Percentiles rank a stretch among this genome's conserved stretches.
Evolutionary conservation across 2,329 filamentous ascomycete genomes (phyloP).

Genomic region (Tympanopsis confertula): DNA sequence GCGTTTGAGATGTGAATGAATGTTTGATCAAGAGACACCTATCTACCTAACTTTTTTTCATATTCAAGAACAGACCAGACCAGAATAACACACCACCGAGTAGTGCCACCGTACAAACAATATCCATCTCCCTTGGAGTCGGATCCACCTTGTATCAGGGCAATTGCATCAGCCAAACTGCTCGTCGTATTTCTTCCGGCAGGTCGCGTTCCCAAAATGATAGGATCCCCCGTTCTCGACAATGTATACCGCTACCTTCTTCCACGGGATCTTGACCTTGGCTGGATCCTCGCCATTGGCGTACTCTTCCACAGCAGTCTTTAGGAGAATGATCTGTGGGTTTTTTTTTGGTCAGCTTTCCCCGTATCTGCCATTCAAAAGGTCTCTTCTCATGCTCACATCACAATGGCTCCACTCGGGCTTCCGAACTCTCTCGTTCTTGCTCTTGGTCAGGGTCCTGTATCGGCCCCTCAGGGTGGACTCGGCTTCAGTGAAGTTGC

Average conservation of each 20-base stretch:
- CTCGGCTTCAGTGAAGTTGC: constrained; percentile 51
- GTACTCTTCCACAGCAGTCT: constrained; percentile 26
- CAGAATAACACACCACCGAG: too few relatives aligned
- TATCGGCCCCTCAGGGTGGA: constrained; percentile 62
- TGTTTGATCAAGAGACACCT: too few relatives aligned
- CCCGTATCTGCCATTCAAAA: background rate
- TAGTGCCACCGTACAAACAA: too few relatives aligned
- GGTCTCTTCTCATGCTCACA: constrained; percentile 34
- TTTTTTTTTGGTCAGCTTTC: background rate
- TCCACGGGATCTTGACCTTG: constrained; percentile 38
- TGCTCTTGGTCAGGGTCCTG: constrained; percentile 52
- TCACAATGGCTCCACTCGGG: constrained; percentile 53
- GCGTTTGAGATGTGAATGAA: constrained; percentile 8
- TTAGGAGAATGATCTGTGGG: constrained; percentile 29
- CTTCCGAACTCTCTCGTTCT: constrained; percentile 49
- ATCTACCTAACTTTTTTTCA: too few relatives aligned
- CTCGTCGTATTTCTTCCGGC: constrained; percentile 44
- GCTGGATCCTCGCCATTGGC: constrained; percentile 14
- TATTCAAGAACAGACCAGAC: too few relatives aligned
- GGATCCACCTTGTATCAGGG: too few relatives aligned
- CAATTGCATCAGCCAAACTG: too few relatives aligned
- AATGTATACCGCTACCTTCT: constrained; percentile 42
- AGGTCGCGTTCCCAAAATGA: constrained; percentile 45
- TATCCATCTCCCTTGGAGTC: too few relatives aligned
- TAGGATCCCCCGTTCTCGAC: constrained; percentile 38